Evolutionary conservation across 1,139 yeast genomes (phyloP).

Genomic region (Protomyces macrosporus): DNA sequence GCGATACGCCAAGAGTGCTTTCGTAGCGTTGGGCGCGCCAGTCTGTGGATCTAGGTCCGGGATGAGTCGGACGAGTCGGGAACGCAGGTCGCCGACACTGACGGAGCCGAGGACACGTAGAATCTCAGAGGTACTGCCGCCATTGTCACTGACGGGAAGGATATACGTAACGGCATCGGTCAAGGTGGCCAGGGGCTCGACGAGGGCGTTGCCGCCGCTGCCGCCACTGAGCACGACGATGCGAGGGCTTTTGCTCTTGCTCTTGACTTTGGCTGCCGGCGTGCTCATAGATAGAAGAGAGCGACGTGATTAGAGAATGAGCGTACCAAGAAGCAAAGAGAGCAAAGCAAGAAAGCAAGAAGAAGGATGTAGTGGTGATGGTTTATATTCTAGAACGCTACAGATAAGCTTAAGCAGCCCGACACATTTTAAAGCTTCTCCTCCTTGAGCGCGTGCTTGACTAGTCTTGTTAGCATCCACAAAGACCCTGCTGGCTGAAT

Average conservation of each 20-base stretch:
- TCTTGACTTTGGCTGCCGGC: too few species aligned
- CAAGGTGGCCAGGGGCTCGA: conserved; percentile 37
- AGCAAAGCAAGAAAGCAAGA: too few species aligned
- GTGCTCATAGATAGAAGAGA: too few species aligned
- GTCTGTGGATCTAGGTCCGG: conserved; percentile 40
- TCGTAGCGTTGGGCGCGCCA: conserved; percentile 35
- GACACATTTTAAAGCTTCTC: conserved; percentile 11
- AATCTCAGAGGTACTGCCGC: conserved; percentile 90
- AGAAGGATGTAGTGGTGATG: too few species aligned
- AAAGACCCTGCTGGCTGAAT: not conserved
- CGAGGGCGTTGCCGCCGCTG: conserved; percentile 31
- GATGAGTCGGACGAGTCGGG: conserved; percentile 70
- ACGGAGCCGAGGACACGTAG: conserved; percentile 90
- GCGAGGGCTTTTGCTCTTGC: not conserved
- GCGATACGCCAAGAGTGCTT: conserved; percentile 54
- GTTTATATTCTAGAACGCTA: too few species aligned
- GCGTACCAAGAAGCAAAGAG: too few species aligned
- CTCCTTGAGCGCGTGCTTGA: conserved; percentile 27
- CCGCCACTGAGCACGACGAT: conserved; percentile 5
- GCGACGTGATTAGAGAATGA: too few species aligned
- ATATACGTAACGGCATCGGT: conserved; percentile 50
- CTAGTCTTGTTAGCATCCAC: not conserved
- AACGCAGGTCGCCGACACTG: conserved; percentile 87
- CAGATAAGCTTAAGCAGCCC: not conserved
- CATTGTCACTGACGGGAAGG: conserved; percentile 84